Evolutionary conservation across 805 yeast genomes (phyloP).

Genomic region (Ogataea corticis): DNA sequence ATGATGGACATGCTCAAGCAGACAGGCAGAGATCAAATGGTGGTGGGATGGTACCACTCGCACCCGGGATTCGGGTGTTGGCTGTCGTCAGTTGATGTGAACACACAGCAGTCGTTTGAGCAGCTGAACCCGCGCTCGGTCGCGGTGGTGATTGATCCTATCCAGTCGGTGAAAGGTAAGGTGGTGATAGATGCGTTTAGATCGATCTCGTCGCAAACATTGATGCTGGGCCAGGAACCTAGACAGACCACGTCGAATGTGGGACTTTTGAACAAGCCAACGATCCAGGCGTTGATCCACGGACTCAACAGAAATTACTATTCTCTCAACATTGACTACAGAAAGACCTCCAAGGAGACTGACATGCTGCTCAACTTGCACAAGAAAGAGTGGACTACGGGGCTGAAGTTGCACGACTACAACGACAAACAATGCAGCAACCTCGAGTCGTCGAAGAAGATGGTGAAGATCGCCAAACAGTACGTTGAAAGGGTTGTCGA

Average conservation of each 20-base stretch:
- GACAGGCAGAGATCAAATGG: slow-evolving; percentile 99
- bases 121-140: slow-evolving; percentile 94
- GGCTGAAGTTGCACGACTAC: slow-evolving; percentile 77
- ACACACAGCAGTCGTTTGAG: slow-evolving; percentile 97
- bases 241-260: slow-evolving; percentile 96
- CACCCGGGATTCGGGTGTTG: slow-evolving; percentile 99
- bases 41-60: slow-evolving; percentile 99
- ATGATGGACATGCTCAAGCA: slow-evolving; percentile 99
- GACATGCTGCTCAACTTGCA: slow-evolving; percentile 92
- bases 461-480: slow-evolving; percentile 88
- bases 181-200: slow-evolving; percentile 99
- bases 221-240: slow-evolving; percentile 97
- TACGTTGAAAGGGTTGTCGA: slow-evolving; percentile 90
- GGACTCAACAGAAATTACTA: slow-evolving; percentile 97
- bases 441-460: slow-evolving; percentile 65
- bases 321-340: slow-evolving; percentile 91
- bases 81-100: slow-evolving; percentile 96
- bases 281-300: slow-evolving; percentile 94
- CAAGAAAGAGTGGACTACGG: slow-evolving; percentile 94
- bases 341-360: slow-evolving; percentile 88
- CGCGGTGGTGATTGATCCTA: slow-evolving; percentile 98
- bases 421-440: slow-evolving; percentile 75
- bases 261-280: slow-evolving; percentile 93
- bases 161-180: slow-evolving; percentile 97
- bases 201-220: slow-evolving; percentile 79